Evolutionary conservation across 2,329 filamentous ascomycete genomes (phyloP), one percentile per base, ranked within the genome.

Genomic region (Aureobasidium musti): DNA sequence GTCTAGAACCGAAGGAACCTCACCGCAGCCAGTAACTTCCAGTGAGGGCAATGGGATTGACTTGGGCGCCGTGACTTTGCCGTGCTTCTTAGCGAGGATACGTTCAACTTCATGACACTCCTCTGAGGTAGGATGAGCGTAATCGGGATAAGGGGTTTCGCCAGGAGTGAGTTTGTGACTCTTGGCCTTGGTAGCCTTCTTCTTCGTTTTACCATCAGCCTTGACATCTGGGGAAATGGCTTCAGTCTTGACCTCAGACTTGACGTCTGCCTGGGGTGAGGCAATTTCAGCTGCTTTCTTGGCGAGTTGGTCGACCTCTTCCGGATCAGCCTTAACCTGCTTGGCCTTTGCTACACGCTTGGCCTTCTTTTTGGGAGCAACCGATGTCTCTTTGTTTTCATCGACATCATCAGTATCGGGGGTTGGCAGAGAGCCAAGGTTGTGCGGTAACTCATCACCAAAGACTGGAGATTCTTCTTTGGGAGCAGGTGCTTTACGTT

Each of bases 21-120:
- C 86, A 39, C 87, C 87, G 69, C 87, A 89, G 21, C 91, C 91
- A 14, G 91, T 87, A 3, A 91, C 82, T 8, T 86, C 86, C 6
- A 90, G 80, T 5, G 90, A 91, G 0, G 91, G 89, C 5, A 84
- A 80, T 0, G 90, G 89, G 10, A 93, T 86, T 1, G 82, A 84
- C n/a, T 85, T 80, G 0, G 91, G 91, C 1, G 84, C 82, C 54
- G 80, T 80, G 17, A 89, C 83, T 64, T 86, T 81, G 1, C 89
- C 90, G 72, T 96, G 91, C 0, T 86, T 75, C 14, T 82, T 80
- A 1, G 86, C 83, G 0, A 96, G 83, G 2, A 94, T 79, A 0
- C 81, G 78, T 65, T 87, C 85, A 5, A 94, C 89, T 71, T 89
- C 83, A 69, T 88, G 82, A 73, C 91, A 93, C 71, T 91, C 86